Evolutionary conservation across 129 eudicot genomes (phyloP).

Genomic region (Logfia minima): DNA sequence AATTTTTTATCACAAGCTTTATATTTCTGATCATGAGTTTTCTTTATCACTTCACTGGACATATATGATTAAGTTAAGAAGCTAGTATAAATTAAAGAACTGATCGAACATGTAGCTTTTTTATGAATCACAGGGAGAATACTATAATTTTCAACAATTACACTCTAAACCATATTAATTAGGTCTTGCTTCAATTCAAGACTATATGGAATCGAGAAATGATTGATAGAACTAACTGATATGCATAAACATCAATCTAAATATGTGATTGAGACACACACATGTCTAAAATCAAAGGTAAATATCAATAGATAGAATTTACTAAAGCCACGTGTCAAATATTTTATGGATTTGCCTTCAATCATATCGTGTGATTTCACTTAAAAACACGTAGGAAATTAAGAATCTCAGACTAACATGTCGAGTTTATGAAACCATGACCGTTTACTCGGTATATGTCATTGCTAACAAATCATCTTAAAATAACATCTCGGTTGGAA

Average conservation of each 20-base stretch:
- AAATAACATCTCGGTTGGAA: no score
- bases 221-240: background rate
- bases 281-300: background rate
- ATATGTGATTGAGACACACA: background rate
- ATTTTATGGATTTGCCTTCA: no score
- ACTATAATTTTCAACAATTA: background rate
- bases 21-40: background rate
- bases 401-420: no score
- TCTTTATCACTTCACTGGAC: conserved; percentile 10
- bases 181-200: background rate
- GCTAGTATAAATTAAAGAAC: no score
- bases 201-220: background rate
- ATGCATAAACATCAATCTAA: background rate
- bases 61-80: background rate
- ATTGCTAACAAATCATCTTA: no score
- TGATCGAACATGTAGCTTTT: background rate
- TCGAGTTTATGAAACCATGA: no score
- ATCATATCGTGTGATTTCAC: no score
- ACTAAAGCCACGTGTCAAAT: background rate
- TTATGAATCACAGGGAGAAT: background rate
- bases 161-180: background rate
- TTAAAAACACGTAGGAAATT: no score
- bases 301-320: background rate
- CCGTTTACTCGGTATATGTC: no score
- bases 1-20: conserved; percentile 14